These are phyloP conservation scores for Cladobotryum protrusum DNA, from an alignment of 2,329 filamentous ascomycete species.

Conservation along the genomic window DNA sequence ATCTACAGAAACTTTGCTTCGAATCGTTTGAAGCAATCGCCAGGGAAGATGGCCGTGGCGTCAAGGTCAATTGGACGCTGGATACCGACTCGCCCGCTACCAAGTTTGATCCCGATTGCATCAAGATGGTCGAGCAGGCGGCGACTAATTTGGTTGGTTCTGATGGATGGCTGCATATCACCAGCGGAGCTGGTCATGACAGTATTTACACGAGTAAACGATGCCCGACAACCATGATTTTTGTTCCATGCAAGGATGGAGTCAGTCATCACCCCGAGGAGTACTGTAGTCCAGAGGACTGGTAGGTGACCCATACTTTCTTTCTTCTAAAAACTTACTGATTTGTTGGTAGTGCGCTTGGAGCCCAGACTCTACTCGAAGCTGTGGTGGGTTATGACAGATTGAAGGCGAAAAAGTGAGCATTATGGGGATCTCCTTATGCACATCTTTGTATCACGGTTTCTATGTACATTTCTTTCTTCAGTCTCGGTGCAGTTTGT, in stretches of 20 bases:
- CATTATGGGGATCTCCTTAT: neutral
- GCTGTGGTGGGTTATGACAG: constrained; percentile 18
- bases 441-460: too few relatives aligned
- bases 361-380: constrained; percentile 24
- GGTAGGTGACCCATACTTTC: constrained; percentile 12
- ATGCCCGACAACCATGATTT: constrained; percentile 34
- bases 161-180: constrained; percentile 28
- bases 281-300: constrained; percentile 31
- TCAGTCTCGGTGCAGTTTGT: too few relatives aligned
- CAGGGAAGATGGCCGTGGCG: constrained; percentile 22
- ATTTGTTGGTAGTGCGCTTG: constrained; percentile 15
- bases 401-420: neutral
- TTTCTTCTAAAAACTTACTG: neutral
- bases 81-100: constrained; percentile 56
- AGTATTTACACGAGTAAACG: constrained; percentile 28
- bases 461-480: too few relatives aligned
- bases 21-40: constrained; percentile 20
- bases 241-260: constrained; percentile 30
- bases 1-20: constrained; percentile 28
- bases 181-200: constrained; percentile 35
- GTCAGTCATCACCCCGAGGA: constrained; percentile 33
- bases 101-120: constrained; percentile 60
- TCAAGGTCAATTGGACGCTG: constrained; percentile 50
- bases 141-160: constrained; percentile 48
- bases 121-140: constrained; percentile 55